Base-by-base conservation (phyloP, 352 stramenopile species). In the Thraustotheca clavata region DNA sequence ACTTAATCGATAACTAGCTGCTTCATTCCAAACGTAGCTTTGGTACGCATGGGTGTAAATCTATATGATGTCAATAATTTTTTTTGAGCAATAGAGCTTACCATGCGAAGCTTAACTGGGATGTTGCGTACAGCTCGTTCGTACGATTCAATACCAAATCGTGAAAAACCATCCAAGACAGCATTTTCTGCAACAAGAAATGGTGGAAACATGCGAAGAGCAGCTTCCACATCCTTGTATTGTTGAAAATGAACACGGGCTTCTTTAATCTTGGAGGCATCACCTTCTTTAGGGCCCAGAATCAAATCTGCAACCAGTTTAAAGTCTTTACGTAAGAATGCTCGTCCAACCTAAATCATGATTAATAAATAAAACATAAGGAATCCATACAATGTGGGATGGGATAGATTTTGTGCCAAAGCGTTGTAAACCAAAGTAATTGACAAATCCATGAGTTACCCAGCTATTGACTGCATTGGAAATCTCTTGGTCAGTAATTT, bases 351-450 rank as follows among this genome's bases (percentile, higher is more conserved):
- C 57, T 96, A 76, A 1, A 33, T 39, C 31, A 49, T 27, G 35
- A 4, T 32, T 4, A 12, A n/a, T 4, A 48, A 6, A 50, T 24
- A 2, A 47, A 47, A 27, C 22, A 27, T 16, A 41, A 32, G 12
- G 18, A 49, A 32, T 29, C 55, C 26, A n/a, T 38, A 65, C 57
- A 26, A 27, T 39, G 48, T 95, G 81, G 0, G 82, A 91, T 24
- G 76, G 87, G 78, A 90, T 95, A 62, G 78, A 86, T 38, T 83
- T 91, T 73, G 79, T 98, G 75, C 80, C 96, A 73, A 97, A 99
- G 69, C 94, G 82, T 77, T 99, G 96, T 49, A 98, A 82, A 3
- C 96, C 96, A 77, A 98, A 99, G 78, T 98, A 99, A 69, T 99
- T 99, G 68, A 98, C 94, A 73, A 98, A 99, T 6, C 96, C 96